Conservation (phyloP, 768 basidiomycete species). For the Daedaleopsis sinensis region DNA sequence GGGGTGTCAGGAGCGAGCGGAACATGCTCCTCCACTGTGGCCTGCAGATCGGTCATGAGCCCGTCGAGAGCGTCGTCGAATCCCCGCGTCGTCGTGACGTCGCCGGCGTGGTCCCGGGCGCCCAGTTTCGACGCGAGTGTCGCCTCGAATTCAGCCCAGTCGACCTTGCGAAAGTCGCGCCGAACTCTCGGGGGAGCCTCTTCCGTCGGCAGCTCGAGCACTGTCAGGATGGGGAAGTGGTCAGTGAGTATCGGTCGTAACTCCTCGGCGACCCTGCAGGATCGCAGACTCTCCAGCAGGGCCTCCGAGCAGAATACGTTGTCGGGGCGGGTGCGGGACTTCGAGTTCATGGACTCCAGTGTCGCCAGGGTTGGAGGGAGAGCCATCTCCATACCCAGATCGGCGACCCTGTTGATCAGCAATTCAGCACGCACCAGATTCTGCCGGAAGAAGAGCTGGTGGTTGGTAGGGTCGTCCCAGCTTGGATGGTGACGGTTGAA, state of each 20-base stretch:
- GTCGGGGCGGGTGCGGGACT: conserved; percentile 43
- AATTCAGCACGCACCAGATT: conserved; percentile 26
- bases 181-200: neutral
- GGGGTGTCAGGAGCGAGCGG: conserved; percentile 24
- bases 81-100: neutral
- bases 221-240: conserved; percentile 41
- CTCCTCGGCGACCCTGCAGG: conserved; percentile 30
- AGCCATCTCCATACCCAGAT: conserved; percentile 35
- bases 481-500: conserved; percentile 44
- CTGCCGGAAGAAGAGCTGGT: conserved; percentile 37
- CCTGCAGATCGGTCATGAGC: conserved; percentile 21
- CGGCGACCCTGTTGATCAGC: conserved; percentile 31
- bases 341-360: conserved; percentile 28
- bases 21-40: conserved; percentile 17
- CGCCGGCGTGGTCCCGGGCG: no score
- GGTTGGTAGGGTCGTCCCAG: conserved; percentile 40
- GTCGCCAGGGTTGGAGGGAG: conserved; percentile 41
- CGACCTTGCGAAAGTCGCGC: conserved; percentile 31
- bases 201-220: conserved; percentile 25
- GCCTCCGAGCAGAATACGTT: conserved; percentile 42
- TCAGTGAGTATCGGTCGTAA: conserved; percentile 34
- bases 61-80: conserved; percentile 4
- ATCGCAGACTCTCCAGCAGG: conserved; percentile 23
- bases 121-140: conserved; percentile 13
- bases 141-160: conserved; percentile 35